These are phyloP conservation scores for Hanseniaspora lindneri DNA, from an alignment of 805 yeast species.

Conservation along the genomic window DNA sequence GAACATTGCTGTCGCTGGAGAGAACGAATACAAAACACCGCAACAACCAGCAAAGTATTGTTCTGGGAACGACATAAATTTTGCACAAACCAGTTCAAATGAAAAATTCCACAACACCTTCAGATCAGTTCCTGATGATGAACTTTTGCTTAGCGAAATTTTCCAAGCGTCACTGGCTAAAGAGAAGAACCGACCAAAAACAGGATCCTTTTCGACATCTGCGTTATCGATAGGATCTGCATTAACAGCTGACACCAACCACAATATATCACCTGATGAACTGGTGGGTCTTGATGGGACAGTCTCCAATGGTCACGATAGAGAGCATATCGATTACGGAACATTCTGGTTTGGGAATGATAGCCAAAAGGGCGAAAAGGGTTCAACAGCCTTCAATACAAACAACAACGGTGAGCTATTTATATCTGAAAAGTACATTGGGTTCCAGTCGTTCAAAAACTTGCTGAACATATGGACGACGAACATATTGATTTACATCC, in stretches of 20 bases:
- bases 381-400: background rate
- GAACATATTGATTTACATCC: conserved; percentile 55
- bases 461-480: conserved; percentile 79
- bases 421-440: conserved; percentile 61
- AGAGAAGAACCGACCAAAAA: conserved; percentile 31
- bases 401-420: conserved; percentile 69
- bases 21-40: background rate
- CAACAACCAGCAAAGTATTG: background rate
- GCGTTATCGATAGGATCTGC: conserved; percentile 13
- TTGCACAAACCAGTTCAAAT: conserved; percentile 53
- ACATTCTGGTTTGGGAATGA: conserved; percentile 2
- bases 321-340: background rate
- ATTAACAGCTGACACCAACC: conserved; percentile 4
- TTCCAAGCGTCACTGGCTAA: conserved; percentile 81
- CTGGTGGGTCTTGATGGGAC: conserved; percentile 2
- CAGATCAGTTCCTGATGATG: conserved; percentile 53
- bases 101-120: conserved; percentile 69
- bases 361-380: background rate
- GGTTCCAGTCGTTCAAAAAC: conserved; percentile 62
- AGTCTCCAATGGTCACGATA: conserved; percentile 1
- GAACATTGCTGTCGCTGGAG: background rate
- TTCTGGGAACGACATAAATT: conserved; percentile 28
- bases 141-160: conserved; percentile 61
- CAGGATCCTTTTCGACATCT: background rate
- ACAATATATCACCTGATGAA: conserved; percentile 1